Evolutionary conservation across 108 stramenopile species (phyloP).

Genomic region (Poteriospumella lacustris): DNA sequence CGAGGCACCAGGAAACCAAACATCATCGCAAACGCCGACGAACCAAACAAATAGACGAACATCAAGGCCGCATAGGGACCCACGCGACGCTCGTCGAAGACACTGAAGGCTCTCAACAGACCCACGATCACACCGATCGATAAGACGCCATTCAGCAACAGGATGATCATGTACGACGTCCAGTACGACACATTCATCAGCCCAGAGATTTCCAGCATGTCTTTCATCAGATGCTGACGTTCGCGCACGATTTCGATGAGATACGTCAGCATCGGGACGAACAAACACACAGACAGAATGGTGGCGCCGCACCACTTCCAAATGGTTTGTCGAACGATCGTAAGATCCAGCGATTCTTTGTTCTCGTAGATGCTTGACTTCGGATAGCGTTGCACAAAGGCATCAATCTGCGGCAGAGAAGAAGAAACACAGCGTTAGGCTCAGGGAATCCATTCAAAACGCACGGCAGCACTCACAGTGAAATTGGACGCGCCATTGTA

Average conservation of each 20-base stretch:
- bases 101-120: too few species aligned
- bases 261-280: slow-evolving; percentile 14
- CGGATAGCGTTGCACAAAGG: slow-evolving; percentile 18
- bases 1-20: too few species aligned
- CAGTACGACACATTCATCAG: slow-evolving; percentile 13
- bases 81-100: too few species aligned
- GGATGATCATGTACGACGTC: neutral
- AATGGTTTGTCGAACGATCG: neutral
- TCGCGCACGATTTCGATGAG: slow-evolving; percentile 14
- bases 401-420: too few species aligned
- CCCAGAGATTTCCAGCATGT: slow-evolving; percentile 22
- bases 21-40: too few species aligned
- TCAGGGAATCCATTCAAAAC: too few species aligned
- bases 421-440: too few species aligned
- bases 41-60: too few species aligned
- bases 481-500: neutral
- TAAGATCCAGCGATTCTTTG: neutral
- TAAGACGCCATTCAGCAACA: neutral
- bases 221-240: slow-evolving; percentile 24
- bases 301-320: slow-evolving; percentile 9
- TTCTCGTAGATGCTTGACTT: neutral
- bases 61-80: too few species aligned
- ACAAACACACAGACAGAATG: neutral
- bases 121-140: neutral
- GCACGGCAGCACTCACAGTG: too few species aligned